Conservation (phyloP, 495 filamentous ascomycete genomes). For the Penicillium paxilli region DNA sequence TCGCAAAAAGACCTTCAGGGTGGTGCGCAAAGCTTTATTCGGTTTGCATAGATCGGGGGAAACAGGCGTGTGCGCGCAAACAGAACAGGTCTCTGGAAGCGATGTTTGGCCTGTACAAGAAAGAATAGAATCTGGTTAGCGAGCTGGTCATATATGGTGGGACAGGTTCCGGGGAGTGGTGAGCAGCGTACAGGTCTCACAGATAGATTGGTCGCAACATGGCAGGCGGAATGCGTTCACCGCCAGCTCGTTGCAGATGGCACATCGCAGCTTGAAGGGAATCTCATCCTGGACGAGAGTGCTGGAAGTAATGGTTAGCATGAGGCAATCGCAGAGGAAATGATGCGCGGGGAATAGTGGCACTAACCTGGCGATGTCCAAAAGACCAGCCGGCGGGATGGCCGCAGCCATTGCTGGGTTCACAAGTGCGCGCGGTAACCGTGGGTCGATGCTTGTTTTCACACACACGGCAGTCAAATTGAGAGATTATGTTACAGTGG, state of each 20-base stretch:
- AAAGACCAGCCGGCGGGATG: conserved; percentile 43
- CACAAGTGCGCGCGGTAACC: too few species aligned
- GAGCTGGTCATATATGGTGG: neutral
- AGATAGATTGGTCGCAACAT: conserved; percentile 95
- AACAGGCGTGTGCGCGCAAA: conserved; percentile 88
- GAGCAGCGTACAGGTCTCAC: conserved; percentile 79
- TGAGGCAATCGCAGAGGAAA: neutral
- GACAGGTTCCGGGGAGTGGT: neutral
- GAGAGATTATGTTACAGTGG: conserved; percentile 3
- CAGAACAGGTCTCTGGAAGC: conserved; percentile 78
- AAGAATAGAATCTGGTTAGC: conserved; percentile 21
- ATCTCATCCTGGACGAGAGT: conserved; percentile 81
- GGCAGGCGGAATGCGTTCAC: conserved; percentile 87
- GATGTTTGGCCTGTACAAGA: conserved; percentile 66
- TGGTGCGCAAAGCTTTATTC: conserved; percentile 83
- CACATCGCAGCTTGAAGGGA: conserved; percentile 92
- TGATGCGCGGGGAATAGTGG: neutral
- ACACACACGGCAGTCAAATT: neutral
- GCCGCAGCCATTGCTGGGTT: conserved; percentile 39
- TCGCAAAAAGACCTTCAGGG: conserved; percentile 82
- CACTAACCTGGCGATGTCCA: conserved; percentile 48
- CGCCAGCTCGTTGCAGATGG: conserved; percentile 87
- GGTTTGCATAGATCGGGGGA: conserved; percentile 83
- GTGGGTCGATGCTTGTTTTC: too few species aligned
- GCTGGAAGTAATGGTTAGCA: conserved; percentile 38